Base-by-base conservation (phyloP, 257 asterid species). In the Petunia secreta region DNA sequence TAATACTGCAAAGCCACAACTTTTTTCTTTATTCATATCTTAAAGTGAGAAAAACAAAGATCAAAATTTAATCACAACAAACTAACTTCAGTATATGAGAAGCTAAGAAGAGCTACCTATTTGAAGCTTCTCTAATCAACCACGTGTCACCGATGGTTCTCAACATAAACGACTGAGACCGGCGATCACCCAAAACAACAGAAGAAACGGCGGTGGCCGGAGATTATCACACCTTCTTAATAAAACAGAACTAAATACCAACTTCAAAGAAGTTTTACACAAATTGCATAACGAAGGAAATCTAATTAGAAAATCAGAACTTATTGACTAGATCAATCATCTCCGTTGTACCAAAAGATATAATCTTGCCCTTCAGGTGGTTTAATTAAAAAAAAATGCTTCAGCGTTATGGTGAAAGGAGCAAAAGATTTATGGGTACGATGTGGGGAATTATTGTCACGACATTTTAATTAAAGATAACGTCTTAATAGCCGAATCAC, bases 311-410 rank as follows among this genome's bases (percentile, higher is more conserved):
- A 83, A 83, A 62, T 57, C 38, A 15, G 87, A 86, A 48, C 50
- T 89, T 46, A 6, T 83, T 41, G 65, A 44, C 77, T 85, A 87
- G 82, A 83, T 83, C 82, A 82, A 58, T 25, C 79, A 71, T 80
- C 85, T 89, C 62, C 92, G 97, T 53, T 57, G 39, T 55, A 85
- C 78, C 82, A 82, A 85, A 40, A 83, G 86, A 58, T 87, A 63
- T 81, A 58, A 34, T 67, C 63, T 85, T 8, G 92, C 97, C 55
- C 89, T 91, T 63, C 92, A 90, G 97, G 97, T 91, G 25, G 25
- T 25, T 25, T 25, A 25, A 25, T 25, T 25, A 25, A 25, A 25
- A 25, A 25, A 25, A 25, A 25, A 25, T 25, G 25, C 25, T 25
- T 25, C 25, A 25, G 25, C 25, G 25, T 25, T 25, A 25, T 25